A percentile compares a stretch with the other conserved stretches of the same genome.
Evolutionary conservation across 2,329 filamentous ascomycete genomes (phyloP).

Genomic region (Apiospora sp.): DNA sequence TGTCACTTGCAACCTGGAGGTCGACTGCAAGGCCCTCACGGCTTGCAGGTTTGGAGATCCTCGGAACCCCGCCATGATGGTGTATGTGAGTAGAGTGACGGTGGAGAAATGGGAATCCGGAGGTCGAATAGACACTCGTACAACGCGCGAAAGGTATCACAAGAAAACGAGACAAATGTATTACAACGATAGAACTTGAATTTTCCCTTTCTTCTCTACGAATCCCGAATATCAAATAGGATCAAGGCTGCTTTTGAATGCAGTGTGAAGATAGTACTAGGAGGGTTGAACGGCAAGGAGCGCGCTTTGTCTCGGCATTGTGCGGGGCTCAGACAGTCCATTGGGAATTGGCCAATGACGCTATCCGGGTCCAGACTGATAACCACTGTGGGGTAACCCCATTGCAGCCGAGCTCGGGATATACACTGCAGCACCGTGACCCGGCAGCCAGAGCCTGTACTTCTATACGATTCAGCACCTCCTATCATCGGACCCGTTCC

Average conservation of each 20-base stretch:
- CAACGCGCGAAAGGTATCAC: not conserved
- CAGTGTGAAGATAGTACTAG: slow-evolving; percentile 5
- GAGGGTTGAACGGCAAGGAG: not conserved
- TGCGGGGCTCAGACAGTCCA: not conserved
- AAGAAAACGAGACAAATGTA: not conserved
- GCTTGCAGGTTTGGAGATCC: not conserved
- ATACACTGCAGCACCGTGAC: not conserved
- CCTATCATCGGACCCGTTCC: slow-evolving; percentile 17
- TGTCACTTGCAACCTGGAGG: slow-evolving; percentile 31
- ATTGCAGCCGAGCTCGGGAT: slow-evolving; percentile 13
- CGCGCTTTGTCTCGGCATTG: slow-evolving; percentile 17
- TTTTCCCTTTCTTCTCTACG: not conserved
- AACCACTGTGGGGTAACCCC: not conserved
- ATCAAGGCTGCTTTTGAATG: not conserved
- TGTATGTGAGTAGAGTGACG: slow-evolving; percentile 12
- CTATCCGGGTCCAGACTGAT: not conserved
- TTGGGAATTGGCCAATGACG: slow-evolving; percentile 16
- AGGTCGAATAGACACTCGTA: not conserved
- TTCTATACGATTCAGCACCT: slow-evolving; percentile 1
- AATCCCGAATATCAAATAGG: not conserved
- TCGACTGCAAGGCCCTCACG: not conserved
- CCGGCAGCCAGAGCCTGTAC: not conserved
- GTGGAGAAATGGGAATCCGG: not conserved
- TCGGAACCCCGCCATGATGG: slow-evolving; percentile 23
- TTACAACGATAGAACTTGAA: not conserved